Conservation (phyloP, 495 filamentous ascomycete genomes). For the Penicillium robsamsonii region DNA sequence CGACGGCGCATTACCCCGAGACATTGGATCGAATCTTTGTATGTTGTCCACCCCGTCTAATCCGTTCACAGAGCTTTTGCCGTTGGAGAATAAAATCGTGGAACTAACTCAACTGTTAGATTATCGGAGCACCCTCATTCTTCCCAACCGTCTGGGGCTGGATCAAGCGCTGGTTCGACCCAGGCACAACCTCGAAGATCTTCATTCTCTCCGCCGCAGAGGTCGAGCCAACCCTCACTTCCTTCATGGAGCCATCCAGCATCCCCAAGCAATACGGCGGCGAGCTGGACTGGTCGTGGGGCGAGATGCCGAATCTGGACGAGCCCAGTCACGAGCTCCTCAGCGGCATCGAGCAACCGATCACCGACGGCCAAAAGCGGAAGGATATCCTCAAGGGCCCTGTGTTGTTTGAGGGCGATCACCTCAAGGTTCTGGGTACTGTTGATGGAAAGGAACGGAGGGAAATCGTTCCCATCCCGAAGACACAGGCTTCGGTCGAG, state of each 20-base stretch:
- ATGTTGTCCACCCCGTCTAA: slow-evolving; percentile 26
- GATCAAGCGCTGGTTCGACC: slow-evolving; percentile 96
- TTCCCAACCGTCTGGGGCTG: slow-evolving; percentile 94
- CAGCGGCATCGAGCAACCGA: slow-evolving; percentile 32
- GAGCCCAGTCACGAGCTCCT: slow-evolving; percentile 53
- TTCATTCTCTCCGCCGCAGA: slow-evolving; percentile 74
- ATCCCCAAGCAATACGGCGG: slow-evolving; percentile 86
- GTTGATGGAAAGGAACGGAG: slow-evolving; percentile 40
- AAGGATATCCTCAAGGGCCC: slow-evolving; percentile 41
- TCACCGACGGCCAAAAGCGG: slow-evolving; percentile 29
- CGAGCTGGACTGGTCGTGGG: slow-evolving; percentile 75
- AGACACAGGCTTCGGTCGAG: slow-evolving; percentile 4
- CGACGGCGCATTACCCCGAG: slow-evolving; percentile 92
- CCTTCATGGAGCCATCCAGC: slow-evolving; percentile 75
- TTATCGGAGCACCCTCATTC: slow-evolving; percentile 85
- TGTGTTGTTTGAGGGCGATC: slow-evolving; percentile 40
- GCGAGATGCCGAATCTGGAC: slow-evolving; percentile 68
- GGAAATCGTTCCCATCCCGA: slow-evolving; percentile 31
- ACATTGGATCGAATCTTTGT: slow-evolving; percentile 85
- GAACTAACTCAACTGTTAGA: slow-evolving; percentile 41
- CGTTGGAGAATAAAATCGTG: neutral
- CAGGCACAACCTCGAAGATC: slow-evolving; percentile 88
- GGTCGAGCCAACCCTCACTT: slow-evolving; percentile 67
- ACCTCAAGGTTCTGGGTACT: slow-evolving; percentile 41
- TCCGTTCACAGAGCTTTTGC: neutral